Evolutionary conservation across 345 rosid genomes (phyloP).

Genomic region (Eucalyptus regnans): DNA sequence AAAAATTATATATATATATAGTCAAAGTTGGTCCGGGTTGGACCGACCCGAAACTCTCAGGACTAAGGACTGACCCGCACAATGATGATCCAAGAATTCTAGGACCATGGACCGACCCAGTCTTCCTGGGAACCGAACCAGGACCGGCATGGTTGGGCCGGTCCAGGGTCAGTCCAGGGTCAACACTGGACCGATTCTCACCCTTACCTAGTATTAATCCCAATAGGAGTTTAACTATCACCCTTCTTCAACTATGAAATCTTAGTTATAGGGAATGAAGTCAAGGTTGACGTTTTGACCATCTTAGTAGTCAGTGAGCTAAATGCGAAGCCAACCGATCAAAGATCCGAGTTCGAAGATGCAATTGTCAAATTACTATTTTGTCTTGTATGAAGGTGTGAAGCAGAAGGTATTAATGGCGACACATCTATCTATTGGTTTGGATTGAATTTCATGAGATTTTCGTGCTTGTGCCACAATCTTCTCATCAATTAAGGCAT

Average conservation of each 20-base stretch:
- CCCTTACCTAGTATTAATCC: too few species aligned
- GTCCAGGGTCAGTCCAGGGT: too few species aligned
- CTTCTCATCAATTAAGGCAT: background rate
- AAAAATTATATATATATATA: too few species aligned
- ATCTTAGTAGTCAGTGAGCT: constrained; percentile 28
- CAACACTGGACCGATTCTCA: too few species aligned
- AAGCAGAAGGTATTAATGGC: background rate
- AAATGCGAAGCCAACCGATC: constrained; percentile 8
- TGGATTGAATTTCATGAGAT: background rate
- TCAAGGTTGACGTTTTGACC: constrained; percentile 56
- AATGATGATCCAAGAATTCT: too few species aligned
- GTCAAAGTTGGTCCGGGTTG: too few species aligned
- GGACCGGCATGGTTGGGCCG: too few species aligned
- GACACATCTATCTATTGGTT: background rate
- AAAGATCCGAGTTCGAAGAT: constrained; percentile 26
- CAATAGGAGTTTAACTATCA: background rate
- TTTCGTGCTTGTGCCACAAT: background rate
- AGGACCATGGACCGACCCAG: too few species aligned
- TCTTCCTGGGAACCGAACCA: too few species aligned
- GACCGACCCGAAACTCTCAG: too few species aligned
- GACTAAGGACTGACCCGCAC: too few species aligned
- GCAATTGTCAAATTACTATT: constrained; percentile 37
- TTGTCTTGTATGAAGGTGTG: background rate
- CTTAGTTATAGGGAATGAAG: constrained; percentile 34
- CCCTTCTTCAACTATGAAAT: background rate